Conservation (phyloP, 1,139 yeast genomes). For the Yamadazyma conglobata region DNA sequence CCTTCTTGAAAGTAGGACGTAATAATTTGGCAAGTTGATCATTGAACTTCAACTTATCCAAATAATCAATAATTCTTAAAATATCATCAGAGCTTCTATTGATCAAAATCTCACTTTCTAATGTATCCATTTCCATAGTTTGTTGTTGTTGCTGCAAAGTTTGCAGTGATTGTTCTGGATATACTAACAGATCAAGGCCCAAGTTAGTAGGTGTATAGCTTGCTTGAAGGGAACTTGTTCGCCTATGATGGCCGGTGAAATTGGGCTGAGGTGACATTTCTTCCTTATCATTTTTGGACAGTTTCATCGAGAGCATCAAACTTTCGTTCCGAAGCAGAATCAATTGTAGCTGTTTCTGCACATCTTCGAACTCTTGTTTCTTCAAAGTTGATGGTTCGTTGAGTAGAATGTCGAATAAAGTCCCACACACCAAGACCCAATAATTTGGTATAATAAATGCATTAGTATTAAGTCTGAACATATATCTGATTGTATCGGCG, state of each 20-base stretch:
- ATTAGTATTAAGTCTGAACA: constrained; percentile 61
- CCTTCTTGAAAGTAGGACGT: constrained; percentile 20
- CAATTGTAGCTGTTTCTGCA: constrained; percentile 52
- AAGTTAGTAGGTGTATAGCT: constrained; percentile 8
- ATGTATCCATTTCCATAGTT: constrained; percentile 9
- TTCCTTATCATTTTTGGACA: constrained; percentile 9
- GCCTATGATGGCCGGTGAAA: constrained; percentile 54
- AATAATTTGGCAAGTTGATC: constrained; percentile 29
- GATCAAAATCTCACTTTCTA: constrained; percentile 19
- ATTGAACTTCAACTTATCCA: constrained; percentile 32
- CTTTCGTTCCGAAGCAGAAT: constrained; percentile 71
- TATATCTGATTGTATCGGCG: constrained; percentile 35
- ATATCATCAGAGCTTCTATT: constrained; percentile 33
- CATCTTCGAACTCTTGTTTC: constrained; percentile 28
- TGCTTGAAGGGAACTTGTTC: constrained; percentile 14
- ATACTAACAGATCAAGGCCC: constrained; percentile 8
- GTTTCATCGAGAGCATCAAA: constrained; percentile 49
- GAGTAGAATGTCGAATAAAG: constrained; percentile 36
- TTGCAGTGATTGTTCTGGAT: constrained; percentile 9
- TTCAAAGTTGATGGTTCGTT: constrained; percentile 20
- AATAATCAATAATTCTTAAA: constrained; percentile 28
- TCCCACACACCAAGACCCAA: constrained; percentile 62
- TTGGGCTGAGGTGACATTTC: constrained; percentile 67
- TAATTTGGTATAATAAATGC: constrained; percentile 72
- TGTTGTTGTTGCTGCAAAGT: constrained; percentile 4